A percentile compares a stretch with the other conserved stretches of the same genome.
Conservation (phyloP, 2,329 filamentous ascomycete genomes). For the Colletotrichum sp. region DNA sequence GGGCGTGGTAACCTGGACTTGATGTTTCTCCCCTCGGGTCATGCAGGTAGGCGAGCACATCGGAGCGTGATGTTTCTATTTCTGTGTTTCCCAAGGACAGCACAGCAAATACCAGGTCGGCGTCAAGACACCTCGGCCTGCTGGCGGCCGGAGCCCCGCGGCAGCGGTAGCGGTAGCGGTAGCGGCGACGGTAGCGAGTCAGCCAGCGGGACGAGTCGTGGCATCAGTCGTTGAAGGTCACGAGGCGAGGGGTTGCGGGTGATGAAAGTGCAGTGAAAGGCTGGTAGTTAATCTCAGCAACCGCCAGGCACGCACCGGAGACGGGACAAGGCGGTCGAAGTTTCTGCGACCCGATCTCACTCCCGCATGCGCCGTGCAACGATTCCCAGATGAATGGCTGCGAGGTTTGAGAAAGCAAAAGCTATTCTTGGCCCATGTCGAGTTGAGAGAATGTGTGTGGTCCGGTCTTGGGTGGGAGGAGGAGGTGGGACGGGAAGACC, state of each 20-base stretch:
- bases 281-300: constrained; percentile 18
- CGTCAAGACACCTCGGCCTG: constrained; percentile 7
- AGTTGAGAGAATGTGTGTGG: neutral
- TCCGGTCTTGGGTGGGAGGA: neutral
- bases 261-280: constrained; percentile 4
- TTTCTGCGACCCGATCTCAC: constrained; percentile 22
- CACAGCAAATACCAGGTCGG: neutral
- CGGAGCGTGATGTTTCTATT: constrained; percentile 20
- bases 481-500: constrained; percentile 16
- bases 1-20: neutral
- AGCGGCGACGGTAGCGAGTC: neutral
- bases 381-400: constrained; percentile 12
- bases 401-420: neutral
- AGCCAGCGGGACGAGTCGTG: neutral
- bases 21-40: neutral
- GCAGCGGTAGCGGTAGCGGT: neutral
- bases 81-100: neutral
- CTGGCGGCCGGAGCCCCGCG: constrained; percentile 4
- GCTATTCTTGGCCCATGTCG: constrained; percentile 18
- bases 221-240: neutral
- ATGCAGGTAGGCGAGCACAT: constrained; percentile 4
- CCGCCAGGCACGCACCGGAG: constrained; percentile 3
- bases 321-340: constrained; percentile 8
- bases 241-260: neutral
- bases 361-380: constrained; percentile 19